phyloP scores from a whole-genome alignment of 1,139 yeast species.

The Hanseniaspora gamundiae region DNA sequence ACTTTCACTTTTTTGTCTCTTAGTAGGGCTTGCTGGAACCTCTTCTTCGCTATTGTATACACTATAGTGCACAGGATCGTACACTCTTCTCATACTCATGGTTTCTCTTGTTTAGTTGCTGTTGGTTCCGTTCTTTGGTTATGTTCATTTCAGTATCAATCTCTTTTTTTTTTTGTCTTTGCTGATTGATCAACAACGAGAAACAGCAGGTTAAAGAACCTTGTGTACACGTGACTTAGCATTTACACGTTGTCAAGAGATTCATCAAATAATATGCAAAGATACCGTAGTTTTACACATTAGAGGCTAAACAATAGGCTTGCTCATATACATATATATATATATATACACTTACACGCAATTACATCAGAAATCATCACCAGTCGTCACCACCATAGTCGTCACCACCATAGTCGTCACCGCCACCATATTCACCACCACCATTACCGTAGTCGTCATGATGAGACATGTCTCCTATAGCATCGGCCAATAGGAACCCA shows the following conservation, averaged over 20 bases:
- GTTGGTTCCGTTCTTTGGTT: no score
- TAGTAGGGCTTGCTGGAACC: background rate
- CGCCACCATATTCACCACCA: slow-evolving; percentile 18
- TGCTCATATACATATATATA: no score
- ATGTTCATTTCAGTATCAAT: background rate
- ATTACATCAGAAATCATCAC: slow-evolving; percentile 2
- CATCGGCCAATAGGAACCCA: slow-evolving; percentile 43
- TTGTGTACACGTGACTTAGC: no score
- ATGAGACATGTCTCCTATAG: slow-evolving; percentile 13
- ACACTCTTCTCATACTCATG: slow-evolving; percentile 3
- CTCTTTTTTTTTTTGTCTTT: background rate
- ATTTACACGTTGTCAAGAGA: no score
- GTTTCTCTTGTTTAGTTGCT: no score
- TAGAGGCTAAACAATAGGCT: no score
- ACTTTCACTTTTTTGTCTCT: background rate
- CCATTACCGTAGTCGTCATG: slow-evolving; percentile 16
- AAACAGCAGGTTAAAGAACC: no score
- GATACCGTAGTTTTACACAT: no score
- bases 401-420: slow-evolving; percentile 14
- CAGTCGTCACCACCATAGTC: slow-evolving; percentile 9
- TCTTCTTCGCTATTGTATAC: background rate
- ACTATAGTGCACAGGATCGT: slow-evolving; percentile 1
- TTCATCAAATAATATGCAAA: no score
- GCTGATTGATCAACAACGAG: no score
- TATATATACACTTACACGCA: no score